Base-by-base conservation (phyloP, 345 rosid genomes). In the Ceriops zippeliana region DNA sequence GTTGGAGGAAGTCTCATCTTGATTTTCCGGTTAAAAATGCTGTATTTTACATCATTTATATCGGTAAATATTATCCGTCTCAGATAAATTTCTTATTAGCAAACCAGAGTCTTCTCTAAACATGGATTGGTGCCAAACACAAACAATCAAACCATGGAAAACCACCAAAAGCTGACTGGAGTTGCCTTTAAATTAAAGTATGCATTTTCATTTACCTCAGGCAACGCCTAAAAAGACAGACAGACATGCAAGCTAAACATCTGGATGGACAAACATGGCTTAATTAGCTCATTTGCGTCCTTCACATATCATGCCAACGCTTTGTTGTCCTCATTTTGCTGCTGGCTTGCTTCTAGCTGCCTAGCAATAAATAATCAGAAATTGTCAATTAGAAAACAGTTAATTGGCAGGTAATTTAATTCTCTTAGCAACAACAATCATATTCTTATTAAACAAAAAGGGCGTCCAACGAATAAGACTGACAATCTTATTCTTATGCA, bases 121-220 rank as follows among this genome's bases (percentile, higher is more conserved):
- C 34, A 32, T 32, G 6, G 34, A 32, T 32, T 32, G 34, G 34
- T 5, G 34, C 6, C 34, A 32, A 32, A 32, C 7, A 32, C 34
- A 6, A 34, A 34, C 37, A 1, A 34, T 34, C 37, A 6, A 34
- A 34, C 37, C 35, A 27, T 6, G 34, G 24, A 46, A 26, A 47
- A 46, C 4, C 52, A 10, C 17, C 11, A n/a, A 22, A 63, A 32
- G 31, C 16, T 32, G 31, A 7, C 32, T 13, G 7, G 15, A 30
- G 19, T 7, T 31, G 20, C 6, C 47, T 42, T 42, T 11, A 42
- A 34, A 32, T 52, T 34, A 59, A 59, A 7, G 28, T 30, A 59
- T n/a, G 63, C 2, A 30, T 53, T 62, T 78, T 78, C 67, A 70
- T 79, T 79, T 56, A 69, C 69, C 26, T 61, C 16, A 22, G 63